Evolutionary conservation across 2,329 filamentous ascomycete genomes (phyloP).

Genomic region (Emmonsia crescens): DNA sequence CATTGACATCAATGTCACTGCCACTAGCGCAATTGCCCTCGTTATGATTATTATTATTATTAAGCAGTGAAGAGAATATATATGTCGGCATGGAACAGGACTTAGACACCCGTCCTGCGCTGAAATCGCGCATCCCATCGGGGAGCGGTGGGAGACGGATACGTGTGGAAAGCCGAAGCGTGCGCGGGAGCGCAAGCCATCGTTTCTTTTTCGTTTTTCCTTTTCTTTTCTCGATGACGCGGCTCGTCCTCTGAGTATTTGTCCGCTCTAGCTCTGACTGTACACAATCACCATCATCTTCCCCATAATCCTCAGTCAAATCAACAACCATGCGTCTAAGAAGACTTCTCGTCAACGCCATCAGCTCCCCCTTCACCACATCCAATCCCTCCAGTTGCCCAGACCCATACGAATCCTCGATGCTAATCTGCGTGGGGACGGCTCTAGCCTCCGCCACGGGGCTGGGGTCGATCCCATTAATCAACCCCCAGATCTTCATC

Average conservation of each 20-base stretch:
- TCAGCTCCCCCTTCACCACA: slow-evolving; percentile 57
- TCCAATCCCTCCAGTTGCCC: slow-evolving; percentile 51
- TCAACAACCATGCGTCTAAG: slow-evolving; percentile 70
- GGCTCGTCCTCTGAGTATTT: background rate
- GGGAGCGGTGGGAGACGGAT: slow-evolving; percentile 44
- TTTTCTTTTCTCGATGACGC: background rate
- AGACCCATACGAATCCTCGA: slow-evolving; percentile 75
- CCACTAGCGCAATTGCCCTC: background rate
- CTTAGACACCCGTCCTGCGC: slow-evolving; percentile 52
- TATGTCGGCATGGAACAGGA: slow-evolving; percentile 64
- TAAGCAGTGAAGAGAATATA: slow-evolving; percentile 45
- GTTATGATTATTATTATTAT: background rate
- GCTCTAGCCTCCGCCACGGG: slow-evolving; percentile 62
- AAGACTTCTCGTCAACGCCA: slow-evolving; percentile 57
- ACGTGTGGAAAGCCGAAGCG: slow-evolving; percentile 68
- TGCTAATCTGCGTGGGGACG: slow-evolving; percentile 78
- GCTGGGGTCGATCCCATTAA: slow-evolving; percentile 69
- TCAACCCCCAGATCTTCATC: slow-evolving; percentile 59
- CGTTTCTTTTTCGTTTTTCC: slow-evolving; percentile 14
- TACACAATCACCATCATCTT: slow-evolving; percentile 15
- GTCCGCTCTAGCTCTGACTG: slow-evolving; percentile 12
- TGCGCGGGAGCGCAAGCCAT: slow-evolving; percentile 76
- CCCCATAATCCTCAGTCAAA: slow-evolving; percentile 47
- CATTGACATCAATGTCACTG: background rate
- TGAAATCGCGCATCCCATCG: slow-evolving; percentile 33